These are phyloP conservation scores for Fraxinus velutina DNA, from an alignment of 305 asterid species.

Conservation along the genomic window DNA sequence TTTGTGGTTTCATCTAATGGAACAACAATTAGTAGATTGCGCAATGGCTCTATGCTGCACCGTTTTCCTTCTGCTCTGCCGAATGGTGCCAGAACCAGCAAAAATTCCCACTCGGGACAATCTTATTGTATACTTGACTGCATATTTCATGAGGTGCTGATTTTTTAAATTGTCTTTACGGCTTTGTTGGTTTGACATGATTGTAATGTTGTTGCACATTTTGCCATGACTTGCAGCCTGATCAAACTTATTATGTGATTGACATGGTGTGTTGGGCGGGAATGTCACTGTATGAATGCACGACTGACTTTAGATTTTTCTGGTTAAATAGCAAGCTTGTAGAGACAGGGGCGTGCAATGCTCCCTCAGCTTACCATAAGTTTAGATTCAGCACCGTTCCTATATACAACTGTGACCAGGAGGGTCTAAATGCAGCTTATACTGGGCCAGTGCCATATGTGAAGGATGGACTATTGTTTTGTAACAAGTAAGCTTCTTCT, in stretches of 20 bases:
- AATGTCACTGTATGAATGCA: constrained; percentile 75
- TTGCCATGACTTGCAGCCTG: constrained; percentile 49
- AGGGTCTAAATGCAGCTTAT: constrained; percentile 76
- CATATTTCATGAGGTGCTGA: constrained; percentile 83
- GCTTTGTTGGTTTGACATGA: constrained; percentile 11
- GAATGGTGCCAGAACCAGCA: constrained; percentile 59
- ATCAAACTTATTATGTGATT: constrained; percentile 78
- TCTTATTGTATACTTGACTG: constrained; percentile 92
- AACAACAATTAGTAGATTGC: constrained; percentile 66
- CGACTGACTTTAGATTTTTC: constrained; percentile 87
- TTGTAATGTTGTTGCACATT: constrained; percentile 17
- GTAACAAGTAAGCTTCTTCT: constrained; percentile 59
- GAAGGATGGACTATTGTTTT: constrained; percentile 87
- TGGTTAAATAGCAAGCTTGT: constrained; percentile 85
- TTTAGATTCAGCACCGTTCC: constrained; percentile 54
- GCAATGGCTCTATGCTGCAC: constrained; percentile 80
- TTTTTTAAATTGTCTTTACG: constrained; percentile 10
- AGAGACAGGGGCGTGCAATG: constrained; percentile 68
- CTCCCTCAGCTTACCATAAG: constrained; percentile 70
- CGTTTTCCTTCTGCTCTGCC: constrained; percentile 92
- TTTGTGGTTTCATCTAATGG: constrained; percentile 91
- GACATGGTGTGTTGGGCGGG: constrained; percentile 98
- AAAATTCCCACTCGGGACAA: constrained; percentile 54
- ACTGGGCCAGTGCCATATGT: constrained; percentile 53
- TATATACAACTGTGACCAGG: constrained; percentile 59